Evolutionary conservation across 495 filamentous ascomycete genomes (phyloP).

Genomic region (Neurospora intermedia): DNA sequence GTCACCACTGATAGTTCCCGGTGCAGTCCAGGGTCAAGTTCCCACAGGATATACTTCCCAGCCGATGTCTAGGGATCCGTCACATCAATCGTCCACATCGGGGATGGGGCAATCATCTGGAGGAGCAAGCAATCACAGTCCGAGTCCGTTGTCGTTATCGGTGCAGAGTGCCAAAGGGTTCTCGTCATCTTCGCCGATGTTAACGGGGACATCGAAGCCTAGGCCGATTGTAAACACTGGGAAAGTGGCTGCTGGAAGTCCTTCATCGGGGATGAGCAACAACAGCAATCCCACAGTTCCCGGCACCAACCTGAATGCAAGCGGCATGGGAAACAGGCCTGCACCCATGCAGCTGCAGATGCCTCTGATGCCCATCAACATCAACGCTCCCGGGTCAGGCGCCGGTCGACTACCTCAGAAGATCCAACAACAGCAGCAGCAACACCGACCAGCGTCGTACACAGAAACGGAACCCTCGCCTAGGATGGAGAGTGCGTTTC

Average conservation of each 20-base stretch:
- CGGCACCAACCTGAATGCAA: background rate
- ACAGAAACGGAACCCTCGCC: conserved; percentile 38
- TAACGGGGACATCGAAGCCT: background rate
- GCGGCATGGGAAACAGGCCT: background rate
- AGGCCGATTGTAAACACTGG: background rate
- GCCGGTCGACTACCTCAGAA: background rate
- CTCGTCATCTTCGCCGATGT: background rate
- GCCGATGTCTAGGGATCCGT: conserved; percentile 41
- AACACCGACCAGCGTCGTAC: conserved; percentile 20
- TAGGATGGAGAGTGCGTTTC: conserved; percentile 16
- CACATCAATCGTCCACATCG: conserved; percentile 5
- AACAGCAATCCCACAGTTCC: background rate
- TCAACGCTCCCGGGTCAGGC: conserved; percentile 13
- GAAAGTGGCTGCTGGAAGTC: background rate
- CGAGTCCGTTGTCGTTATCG: background rate
- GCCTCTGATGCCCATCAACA: background rate
- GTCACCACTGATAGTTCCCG: background rate
- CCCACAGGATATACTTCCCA: conserved; percentile 43
- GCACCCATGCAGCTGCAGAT: background rate
- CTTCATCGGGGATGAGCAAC: background rate
- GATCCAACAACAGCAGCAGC: background rate
- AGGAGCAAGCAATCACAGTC: background rate
- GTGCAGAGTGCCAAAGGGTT: background rate
- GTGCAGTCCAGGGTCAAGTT: background rate
- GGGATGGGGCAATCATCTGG: background rate